A percentile compares a stretch with the other conserved stretches of the same genome.
Evolutionary conservation across 768 basidiomycete genomes (phyloP).

Genomic region (Lactarius evosmus): DNA sequence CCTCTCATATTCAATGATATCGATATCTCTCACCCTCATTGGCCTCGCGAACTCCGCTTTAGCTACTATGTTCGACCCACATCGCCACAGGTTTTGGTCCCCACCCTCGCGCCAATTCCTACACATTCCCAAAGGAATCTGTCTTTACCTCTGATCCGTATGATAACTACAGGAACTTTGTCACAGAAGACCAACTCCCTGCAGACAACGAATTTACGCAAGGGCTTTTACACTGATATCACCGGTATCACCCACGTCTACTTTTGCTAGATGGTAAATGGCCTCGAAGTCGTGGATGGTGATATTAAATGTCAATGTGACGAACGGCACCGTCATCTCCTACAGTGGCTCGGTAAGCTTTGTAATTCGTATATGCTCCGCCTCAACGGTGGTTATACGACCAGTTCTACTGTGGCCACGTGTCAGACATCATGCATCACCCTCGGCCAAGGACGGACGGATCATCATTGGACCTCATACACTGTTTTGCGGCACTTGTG

Average conservation of each 20-base stretch:
- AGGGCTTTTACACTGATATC: slow-evolving; percentile 84
- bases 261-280: slow-evolving; percentile 77
- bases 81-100: slow-evolving; percentile 83
- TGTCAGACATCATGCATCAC: slow-evolving; percentile 37
- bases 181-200: slow-evolving; percentile 42
- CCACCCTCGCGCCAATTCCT: slow-evolving; percentile 66
- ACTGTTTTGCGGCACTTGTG: slow-evolving; percentile 50
- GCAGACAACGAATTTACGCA: slow-evolving; percentile 49
- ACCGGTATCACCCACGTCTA: slow-evolving; percentile 91
- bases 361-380: neutral
- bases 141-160: slow-evolving; percentile 43
- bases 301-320: slow-evolving; percentile 94
- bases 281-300: slow-evolving; percentile 83
- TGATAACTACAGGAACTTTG: slow-evolving; percentile 60
- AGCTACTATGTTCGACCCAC: slow-evolving; percentile 27
- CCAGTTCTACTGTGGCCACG: slow-evolving; percentile 73
- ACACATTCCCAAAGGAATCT: slow-evolving; percentile 31
- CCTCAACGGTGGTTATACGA: slow-evolving; percentile 3
- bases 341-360: slow-evolving; percentile 20
- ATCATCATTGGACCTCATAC: slow-evolving; percentile 42
- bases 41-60: slow-evolving; percentile 24
- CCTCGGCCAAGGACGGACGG: slow-evolving; percentile 32
- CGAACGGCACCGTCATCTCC: slow-evolving; percentile 6
- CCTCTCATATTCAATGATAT: slow-evolving; percentile 9
- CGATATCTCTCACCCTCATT: slow-evolving; percentile 22